These are phyloP conservation scores for Aspergillus wentii DNA, from an alignment of 495 filamentous ascomycete genomes.

Conservation along the genomic window DNA sequence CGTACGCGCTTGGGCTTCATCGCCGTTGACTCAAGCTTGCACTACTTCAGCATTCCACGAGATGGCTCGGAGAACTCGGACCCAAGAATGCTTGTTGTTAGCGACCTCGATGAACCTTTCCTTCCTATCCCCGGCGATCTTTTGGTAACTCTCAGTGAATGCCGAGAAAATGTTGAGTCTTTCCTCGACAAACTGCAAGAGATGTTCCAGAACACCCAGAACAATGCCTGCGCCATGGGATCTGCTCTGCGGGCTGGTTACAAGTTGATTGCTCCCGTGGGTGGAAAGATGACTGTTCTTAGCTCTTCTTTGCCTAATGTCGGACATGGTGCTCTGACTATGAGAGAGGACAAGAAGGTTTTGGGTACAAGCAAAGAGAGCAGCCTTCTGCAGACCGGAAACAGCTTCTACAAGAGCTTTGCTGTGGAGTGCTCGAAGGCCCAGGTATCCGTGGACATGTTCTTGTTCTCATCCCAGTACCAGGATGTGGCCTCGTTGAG, in stretches of 20 bases:
- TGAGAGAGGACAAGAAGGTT: conserved; percentile 95
- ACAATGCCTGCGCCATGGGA: conserved; percentile 82
- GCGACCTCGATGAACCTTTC: conserved; percentile 96
- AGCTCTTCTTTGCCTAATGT: conserved; percentile 87
- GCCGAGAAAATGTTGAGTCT: conserved; percentile 80
- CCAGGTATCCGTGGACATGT: conserved; percentile 99
- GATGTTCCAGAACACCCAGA: conserved; percentile 96
- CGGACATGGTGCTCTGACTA: conserved; percentile 83
- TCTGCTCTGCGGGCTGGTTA: conserved; percentile 89
- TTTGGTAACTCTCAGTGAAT: conserved; percentile 86
- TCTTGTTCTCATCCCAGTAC: conserved; percentile 94
- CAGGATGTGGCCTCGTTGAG: conserved; percentile 95
- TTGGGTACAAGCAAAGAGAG: conserved; percentile 92
- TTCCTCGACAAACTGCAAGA: conserved; percentile 88
- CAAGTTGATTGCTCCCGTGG: conserved; percentile 87
- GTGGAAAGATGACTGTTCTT: conserved; percentile 90
- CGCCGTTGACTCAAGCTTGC: conserved; percentile 88
- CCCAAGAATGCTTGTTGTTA: conserved; percentile 88
- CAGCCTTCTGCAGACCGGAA: conserved; percentile 79
- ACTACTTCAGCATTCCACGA: conserved; percentile 91
- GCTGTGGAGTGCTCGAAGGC: conserved; percentile 98
- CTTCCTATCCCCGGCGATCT: conserved; percentile 89
- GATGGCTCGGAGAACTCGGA: conserved; percentile 80
- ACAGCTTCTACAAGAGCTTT: conserved; percentile 98
- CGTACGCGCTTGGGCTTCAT: conserved; percentile 92